Conservation (phyloP, 2,329 filamentous ascomycete genomes). For the Penicillium sp. region DNA sequence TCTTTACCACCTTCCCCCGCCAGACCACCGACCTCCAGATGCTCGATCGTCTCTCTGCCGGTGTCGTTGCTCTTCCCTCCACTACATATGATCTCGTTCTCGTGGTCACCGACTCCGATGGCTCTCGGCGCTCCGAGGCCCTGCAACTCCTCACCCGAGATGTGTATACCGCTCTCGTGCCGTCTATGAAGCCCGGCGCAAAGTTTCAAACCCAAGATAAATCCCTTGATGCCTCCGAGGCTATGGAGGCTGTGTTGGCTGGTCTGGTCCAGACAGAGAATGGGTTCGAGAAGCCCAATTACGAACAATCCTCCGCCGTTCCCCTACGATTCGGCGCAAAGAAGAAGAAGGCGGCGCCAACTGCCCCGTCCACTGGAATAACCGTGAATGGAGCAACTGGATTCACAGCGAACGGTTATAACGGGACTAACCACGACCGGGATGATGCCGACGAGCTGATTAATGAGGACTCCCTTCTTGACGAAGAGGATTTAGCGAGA, state of each 20-base stretch:
- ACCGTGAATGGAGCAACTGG: slow-evolving; percentile 17
- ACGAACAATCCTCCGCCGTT: slow-evolving; percentile 56
- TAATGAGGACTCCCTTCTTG: slow-evolving; percentile 83
- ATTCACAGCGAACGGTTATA: slow-evolving; percentile 25
- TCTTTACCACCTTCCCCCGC: slow-evolving; percentile 72
- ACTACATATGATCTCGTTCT: slow-evolving; percentile 81
- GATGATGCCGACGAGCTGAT: slow-evolving; percentile 78
- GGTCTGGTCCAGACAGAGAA: slow-evolving; percentile 22
- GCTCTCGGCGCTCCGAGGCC: slow-evolving; percentile 61
- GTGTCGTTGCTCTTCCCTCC: slow-evolving; percentile 71
- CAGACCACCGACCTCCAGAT: slow-evolving; percentile 85
- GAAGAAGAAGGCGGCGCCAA: slow-evolving; percentile 47
- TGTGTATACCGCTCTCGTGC: slow-evolving; percentile 67
- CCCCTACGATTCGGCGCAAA: slow-evolving; percentile 64
- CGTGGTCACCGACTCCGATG: slow-evolving; percentile 75
- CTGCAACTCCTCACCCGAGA: slow-evolving; percentile 63
- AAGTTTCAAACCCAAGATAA: slow-evolving; percentile 63
- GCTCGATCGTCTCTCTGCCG: slow-evolving; percentile 86
- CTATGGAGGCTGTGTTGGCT: slow-evolving; percentile 27
- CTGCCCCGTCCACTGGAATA: slow-evolving; percentile 40
- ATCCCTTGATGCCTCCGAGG: slow-evolving; percentile 45
- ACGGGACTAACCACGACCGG: slow-evolving; percentile 44
- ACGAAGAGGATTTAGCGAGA: slow-evolving; percentile 75
- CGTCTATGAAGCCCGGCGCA: slow-evolving; percentile 67
- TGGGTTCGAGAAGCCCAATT: slow-evolving; percentile 71